phyloP scores from a whole-genome alignment of 2,329 filamentous ascomycete genomes.

The Penicillium verrucosum region DNA sequence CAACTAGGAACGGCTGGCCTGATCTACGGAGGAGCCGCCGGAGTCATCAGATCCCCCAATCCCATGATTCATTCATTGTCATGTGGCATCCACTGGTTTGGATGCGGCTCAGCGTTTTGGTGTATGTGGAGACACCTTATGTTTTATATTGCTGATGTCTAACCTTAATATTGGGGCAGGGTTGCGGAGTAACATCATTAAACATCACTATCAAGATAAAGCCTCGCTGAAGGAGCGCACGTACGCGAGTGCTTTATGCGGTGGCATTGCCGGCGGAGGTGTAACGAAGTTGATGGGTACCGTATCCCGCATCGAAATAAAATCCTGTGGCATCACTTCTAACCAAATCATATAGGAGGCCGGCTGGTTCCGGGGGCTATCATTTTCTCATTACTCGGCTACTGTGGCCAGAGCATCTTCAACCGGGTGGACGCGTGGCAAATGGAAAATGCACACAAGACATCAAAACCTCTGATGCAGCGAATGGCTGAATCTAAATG shows the following conservation, averaged over 20 bases:
- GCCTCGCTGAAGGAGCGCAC: conserved; percentile 59
- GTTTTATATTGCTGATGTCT: not conserved
- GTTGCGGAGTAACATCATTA: conserved; percentile 45
- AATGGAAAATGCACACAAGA: conserved; percentile 35
- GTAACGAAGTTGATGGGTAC: conserved; percentile 57
- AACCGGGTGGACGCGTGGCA: conserved; percentile 51
- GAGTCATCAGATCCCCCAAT: conserved; percentile 66
- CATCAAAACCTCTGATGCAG: conserved; percentile 45
- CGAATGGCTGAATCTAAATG: conserved; percentile 61
- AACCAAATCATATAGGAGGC: conserved; percentile 46
- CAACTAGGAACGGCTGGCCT: conserved; percentile 50
- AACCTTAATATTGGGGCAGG: conserved; percentile 25
- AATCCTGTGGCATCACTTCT: not conserved
- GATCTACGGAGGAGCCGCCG: conserved; percentile 64
- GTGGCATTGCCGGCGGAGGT: conserved; percentile 61
- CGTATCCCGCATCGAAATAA: conserved; percentile 8
- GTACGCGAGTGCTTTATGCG: conserved; percentile 67
- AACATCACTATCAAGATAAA: conserved; percentile 49
- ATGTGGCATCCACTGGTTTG: conserved; percentile 77
- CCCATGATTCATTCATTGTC: conserved; percentile 66
- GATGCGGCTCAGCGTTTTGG: conserved; percentile 73
- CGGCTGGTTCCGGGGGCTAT: conserved; percentile 57
- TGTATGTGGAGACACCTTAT: conserved; percentile 50
- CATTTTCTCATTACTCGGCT: conserved; percentile 58
- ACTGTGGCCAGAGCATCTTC: conserved; percentile 55